These are phyloP conservation scores for Cystofilobasidium capitatum DNA, from an alignment of 768 basidiomycete species.

Conservation along the genomic window DNA sequence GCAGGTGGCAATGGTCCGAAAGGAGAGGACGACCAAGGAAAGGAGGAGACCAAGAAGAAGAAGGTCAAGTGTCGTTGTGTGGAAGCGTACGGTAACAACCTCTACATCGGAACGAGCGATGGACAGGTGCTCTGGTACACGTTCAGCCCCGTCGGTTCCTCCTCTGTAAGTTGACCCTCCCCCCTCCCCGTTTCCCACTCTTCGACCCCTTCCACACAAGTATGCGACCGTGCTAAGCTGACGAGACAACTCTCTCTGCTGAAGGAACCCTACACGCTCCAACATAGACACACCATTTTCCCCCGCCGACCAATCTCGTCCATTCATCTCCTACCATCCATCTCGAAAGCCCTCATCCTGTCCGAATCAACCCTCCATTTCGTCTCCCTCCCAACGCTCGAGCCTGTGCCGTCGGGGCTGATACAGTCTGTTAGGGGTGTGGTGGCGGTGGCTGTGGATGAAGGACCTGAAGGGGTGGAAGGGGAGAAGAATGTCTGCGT, in stretches of 20 bases:
- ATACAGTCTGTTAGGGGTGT: slow-evolving; percentile 76
- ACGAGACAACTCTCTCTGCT: slow-evolving; percentile 41
- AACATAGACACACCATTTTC: slow-evolving; percentile 61
- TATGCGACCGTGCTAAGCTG: too few species aligned
- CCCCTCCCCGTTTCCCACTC: background rate
- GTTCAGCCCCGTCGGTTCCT: slow-evolving; percentile 38
- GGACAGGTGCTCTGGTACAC: slow-evolving; percentile 74
- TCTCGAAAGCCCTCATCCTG: slow-evolving; percentile 63
- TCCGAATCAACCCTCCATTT: slow-evolving; percentile 59
- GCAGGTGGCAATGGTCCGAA: too few species aligned
- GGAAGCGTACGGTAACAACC: slow-evolving; percentile 47
- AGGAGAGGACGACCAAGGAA: too few species aligned
- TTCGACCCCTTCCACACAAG: slow-evolving; percentile 19
- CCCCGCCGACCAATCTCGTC: slow-evolving; percentile 65
- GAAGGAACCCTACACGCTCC: slow-evolving; percentile 51
- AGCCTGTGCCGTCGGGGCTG: slow-evolving; percentile 51
- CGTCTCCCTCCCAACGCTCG: slow-evolving; percentile 69
- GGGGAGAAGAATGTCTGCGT: slow-evolving; percentile 37
- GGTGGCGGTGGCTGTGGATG: slow-evolving; percentile 70
- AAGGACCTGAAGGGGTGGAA: slow-evolving; percentile 40
- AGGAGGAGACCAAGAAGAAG: slow-evolving; percentile 1
- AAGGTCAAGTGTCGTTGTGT: slow-evolving; percentile 21
- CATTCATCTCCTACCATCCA: slow-evolving; percentile 65
- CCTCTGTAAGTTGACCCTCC: slow-evolving; percentile 25
- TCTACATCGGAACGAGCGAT: slow-evolving; percentile 77